Evolutionary conservation across 2,329 filamentous ascomycete species (phyloP).

Genomic region (Aspergillus pseudoglaucus): DNA sequence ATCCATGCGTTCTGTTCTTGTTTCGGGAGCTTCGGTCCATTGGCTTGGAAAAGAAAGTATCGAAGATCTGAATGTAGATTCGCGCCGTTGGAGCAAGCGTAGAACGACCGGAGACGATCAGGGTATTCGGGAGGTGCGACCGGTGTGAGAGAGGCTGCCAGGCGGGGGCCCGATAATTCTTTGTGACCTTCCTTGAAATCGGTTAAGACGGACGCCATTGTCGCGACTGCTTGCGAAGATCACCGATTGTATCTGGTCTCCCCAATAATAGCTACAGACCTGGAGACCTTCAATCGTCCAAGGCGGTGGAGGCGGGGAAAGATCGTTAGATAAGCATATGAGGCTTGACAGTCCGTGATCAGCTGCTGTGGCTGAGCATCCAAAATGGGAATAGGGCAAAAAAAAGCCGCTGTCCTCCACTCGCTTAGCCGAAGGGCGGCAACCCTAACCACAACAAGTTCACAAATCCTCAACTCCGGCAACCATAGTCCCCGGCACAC

Average conservation of each 20-base stretch:
- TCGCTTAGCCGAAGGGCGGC: slow-evolving; percentile 40
- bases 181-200: slow-evolving; percentile 66
- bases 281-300: background rate
- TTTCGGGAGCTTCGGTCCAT: slow-evolving; percentile 50
- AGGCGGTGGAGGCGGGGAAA: slow-evolving; percentile 5
- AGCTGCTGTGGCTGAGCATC: slow-evolving; percentile 8
- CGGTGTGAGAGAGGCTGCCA: slow-evolving; percentile 71
- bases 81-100: slow-evolving; percentile 61
- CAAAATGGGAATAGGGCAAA: slow-evolving; percentile 22
- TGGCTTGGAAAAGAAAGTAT: slow-evolving; percentile 60
- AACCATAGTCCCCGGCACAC: slow-evolving; percentile 33
- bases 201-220: slow-evolving; percentile 67
- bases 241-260: background rate
- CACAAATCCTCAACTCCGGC: slow-evolving; percentile 37
- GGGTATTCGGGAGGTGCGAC: slow-evolving; percentile 57
- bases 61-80: slow-evolving; percentile 64
- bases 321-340: slow-evolving; percentile 1
- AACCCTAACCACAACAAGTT: slow-evolving; percentile 39
- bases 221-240: slow-evolving; percentile 4
- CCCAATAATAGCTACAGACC: no score
- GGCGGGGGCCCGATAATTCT: slow-evolving; percentile 59
- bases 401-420: slow-evolving; percentile 16
- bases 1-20: slow-evolving; percentile 75
- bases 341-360: slow-evolving; percentile 2
- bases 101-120: slow-evolving; percentile 62